Percentiles rank a stretch among this genome's conserved stretches.
Conservation (phyloP, 805 yeast species). For the Citeromyces matritensis region DNA sequence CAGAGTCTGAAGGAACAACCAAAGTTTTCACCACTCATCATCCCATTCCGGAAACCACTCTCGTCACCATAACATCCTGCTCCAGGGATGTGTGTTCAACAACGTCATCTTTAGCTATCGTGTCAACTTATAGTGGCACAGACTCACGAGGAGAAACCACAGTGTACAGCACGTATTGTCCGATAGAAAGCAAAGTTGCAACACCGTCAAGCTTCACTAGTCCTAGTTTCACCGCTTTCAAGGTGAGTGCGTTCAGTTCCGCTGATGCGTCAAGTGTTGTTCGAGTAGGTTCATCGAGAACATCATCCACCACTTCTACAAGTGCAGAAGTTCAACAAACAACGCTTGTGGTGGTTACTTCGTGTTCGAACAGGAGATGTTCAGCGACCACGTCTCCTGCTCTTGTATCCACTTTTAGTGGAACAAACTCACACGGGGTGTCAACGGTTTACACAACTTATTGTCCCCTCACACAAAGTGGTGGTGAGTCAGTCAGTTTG, state of each 20-base stretch:
- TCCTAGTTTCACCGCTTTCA: too few relatives aligned
- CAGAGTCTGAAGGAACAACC: too few relatives aligned
- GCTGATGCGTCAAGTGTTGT: too few relatives aligned
- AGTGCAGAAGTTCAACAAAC: neutral
- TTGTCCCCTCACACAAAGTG: neutral
- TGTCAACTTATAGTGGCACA: neutral
- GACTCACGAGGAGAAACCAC: neutral
- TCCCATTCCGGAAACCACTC: too few relatives aligned
- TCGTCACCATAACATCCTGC: neutral
- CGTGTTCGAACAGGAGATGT: neutral
- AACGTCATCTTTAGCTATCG: neutral
- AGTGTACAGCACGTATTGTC: neutral
- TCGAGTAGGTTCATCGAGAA: too few relatives aligned
- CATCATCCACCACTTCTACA: too few relatives aligned
- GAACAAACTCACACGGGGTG: neutral
- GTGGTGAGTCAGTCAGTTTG: too few relatives aligned
- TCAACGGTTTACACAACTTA: constrained; percentile 1
- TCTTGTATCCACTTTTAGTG: neutral
- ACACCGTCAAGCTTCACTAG: too few relatives aligned
- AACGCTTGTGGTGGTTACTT: neutral
- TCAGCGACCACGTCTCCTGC: neutral
- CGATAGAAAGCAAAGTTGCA: neutral
- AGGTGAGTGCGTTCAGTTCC: too few relatives aligned
- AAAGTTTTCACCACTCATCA: too few relatives aligned
- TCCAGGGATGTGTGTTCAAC: neutral